Conservation (phyloP, 1,139 yeast genomes). For the Kodamaea sp. region DNA sequence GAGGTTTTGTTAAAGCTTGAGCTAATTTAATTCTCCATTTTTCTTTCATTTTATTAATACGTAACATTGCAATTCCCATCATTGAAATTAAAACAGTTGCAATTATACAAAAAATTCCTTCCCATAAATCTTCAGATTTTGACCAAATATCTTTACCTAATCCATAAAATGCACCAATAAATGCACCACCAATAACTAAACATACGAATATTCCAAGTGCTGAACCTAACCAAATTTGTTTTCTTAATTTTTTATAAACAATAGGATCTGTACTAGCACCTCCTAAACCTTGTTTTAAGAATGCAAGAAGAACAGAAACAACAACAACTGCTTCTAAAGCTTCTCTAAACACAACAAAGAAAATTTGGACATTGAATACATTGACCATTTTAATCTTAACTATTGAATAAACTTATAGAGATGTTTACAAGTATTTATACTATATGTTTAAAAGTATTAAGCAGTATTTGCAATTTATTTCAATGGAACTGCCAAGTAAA, state of each 20-base stretch:
- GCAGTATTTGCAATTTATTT: too few relatives aligned
- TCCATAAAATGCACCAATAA: constrained; percentile 79
- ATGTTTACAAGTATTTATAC: too few relatives aligned
- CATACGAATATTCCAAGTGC: constrained; percentile 68
- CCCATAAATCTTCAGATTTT: constrained; percentile 86
- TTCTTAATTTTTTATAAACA: constrained; percentile 18
- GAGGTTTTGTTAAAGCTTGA: constrained; percentile 54
- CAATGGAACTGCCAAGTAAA: too few relatives aligned
- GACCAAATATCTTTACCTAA: constrained; percentile 84
- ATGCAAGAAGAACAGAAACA: constrained; percentile 23
- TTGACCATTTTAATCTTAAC: constrained; percentile 12
- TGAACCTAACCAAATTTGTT: constrained; percentile 83
- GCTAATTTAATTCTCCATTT: constrained; percentile 93
- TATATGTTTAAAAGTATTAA: too few relatives aligned
- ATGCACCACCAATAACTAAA: constrained; percentile 74
- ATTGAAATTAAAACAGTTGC: constrained; percentile 80
- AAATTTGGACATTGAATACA: constrained; percentile 23
- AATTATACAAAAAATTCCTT: constrained; percentile 78
- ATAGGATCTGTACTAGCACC: constrained; percentile 17
- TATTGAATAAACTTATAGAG: too few relatives aligned
- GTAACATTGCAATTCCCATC: constrained; percentile 91
- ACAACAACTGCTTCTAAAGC: constrained; percentile 22
- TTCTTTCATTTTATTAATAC: constrained; percentile 85
- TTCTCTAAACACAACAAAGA: constrained; percentile 24
- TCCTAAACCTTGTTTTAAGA: constrained; percentile 22